Base-by-base conservation (phyloP, 2,329 filamentous ascomycete genomes). In the Botrytis paeoniae region DNA sequence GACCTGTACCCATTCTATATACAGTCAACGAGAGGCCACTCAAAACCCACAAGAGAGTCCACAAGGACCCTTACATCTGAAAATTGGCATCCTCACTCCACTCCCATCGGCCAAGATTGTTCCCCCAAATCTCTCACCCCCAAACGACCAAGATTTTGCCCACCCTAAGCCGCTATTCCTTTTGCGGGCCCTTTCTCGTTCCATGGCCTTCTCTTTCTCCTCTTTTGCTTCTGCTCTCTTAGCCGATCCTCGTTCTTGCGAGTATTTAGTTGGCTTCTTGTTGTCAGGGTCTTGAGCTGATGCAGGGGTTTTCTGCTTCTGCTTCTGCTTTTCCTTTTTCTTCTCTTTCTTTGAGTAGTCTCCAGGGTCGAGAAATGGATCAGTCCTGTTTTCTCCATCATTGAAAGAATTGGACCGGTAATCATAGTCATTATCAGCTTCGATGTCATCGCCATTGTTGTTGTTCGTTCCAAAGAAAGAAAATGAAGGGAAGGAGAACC, bases 71-170 rank as follows among this genome's bases (percentile, higher is more conserved):
- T 48, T n/a, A 66, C 57, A 72, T 39, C 70, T 43, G n/a, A 59
- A 72, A 22, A 68, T 60, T 1, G 70, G 70, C 70, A 72, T 25
- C 14, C 62, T 54, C 48, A 72, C 62, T 29, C 70, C 62, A 29
- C 51, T 60, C 29, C 37, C 62, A 59, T 72, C 63, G 2, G 51
- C 70, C 70, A 72, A 59, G 12, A 72, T 54, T 2, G 62, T 68
- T 4, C 70, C 70, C 8, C 70, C 70, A 45, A 68, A 59, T 3
- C 29, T 59, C 39, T 72, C 70, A n/a, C 70, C 70, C 4, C 70
- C 54, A 68, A 72, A 72, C 16, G 70, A 66, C 62, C 45, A 65
- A 22, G 59, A 64, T 45, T 68, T 68, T 9, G 70, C 61, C 61
- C 61, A 72, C n/a, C 70, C 70, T n/a, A 66, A 37, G 3, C 60